Percentiles rank a stretch among this genome's conserved stretches.
These are phyloP conservation scores for Phascolomyces articulosus DNA, from an alignment of 371 early-diverging fungal genomes.

Conservation along the genomic window DNA sequence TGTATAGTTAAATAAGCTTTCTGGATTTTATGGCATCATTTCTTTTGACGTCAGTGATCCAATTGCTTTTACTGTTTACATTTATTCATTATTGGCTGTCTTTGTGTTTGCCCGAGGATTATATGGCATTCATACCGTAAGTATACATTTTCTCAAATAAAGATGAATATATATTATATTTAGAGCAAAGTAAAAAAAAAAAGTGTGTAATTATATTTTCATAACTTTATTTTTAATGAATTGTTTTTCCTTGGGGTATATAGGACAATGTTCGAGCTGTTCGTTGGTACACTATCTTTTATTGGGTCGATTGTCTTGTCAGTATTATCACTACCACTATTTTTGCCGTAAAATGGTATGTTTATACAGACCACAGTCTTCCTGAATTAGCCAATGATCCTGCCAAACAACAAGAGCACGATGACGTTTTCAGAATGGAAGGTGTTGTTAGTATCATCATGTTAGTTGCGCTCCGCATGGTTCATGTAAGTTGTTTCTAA, in stretches of 20 bases:
- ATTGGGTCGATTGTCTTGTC: slow-evolving; percentile 46
- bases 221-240: no score
- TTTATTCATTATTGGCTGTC: slow-evolving; percentile 34
- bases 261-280: slow-evolving; percentile 33
- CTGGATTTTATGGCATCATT: slow-evolving; percentile 47
- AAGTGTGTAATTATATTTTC: no score
- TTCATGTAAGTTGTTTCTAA: slow-evolving; percentile 38
- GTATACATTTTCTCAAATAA: background rate
- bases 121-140: slow-evolving; percentile 44
- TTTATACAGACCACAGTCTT: slow-evolving; percentile 50
- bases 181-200: background rate
- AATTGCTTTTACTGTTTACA: slow-evolving; percentile 29
- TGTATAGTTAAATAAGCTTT: slow-evolving; percentile 42
- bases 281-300: slow-evolving; percentile 42
- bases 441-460: slow-evolving; percentile 46
- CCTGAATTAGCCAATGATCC: slow-evolving; percentile 38
- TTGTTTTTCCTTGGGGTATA: no score
- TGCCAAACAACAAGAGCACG: slow-evolving; percentile 25
- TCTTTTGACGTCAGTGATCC: slow-evolving; percentile 37
- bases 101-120: slow-evolving; percentile 36
- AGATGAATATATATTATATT: background rate
- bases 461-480: slow-evolving; percentile 30
- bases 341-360: slow-evolving; percentile 47
- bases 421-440: slow-evolving; percentile 33
- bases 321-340: slow-evolving; percentile 33